Evolutionary conservation across 345 rosid species (phyloP).

Genomic region (Lepidium africanum): DNA sequence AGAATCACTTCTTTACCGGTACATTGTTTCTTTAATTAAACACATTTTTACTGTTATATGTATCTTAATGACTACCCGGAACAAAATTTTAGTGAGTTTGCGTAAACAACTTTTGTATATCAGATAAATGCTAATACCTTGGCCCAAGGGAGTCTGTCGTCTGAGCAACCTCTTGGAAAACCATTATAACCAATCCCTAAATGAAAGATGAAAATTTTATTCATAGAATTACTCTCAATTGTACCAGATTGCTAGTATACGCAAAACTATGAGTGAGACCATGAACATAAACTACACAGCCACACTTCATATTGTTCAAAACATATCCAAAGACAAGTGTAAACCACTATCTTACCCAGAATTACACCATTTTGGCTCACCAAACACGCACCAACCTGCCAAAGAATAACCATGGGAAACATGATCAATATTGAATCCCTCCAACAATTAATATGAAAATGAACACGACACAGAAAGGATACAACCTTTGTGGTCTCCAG

Average conservation of each 20-base stretch:
- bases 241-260: neutral
- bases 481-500: neutral
- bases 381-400: slow-evolving; percentile 90
- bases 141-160: slow-evolving; percentile 97
- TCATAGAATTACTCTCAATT: neutral
- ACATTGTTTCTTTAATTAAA: neutral
- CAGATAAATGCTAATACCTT: slow-evolving; percentile 42
- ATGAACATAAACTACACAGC: neutral
- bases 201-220: neutral
- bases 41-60: neutral
- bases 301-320: neutral
- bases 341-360: slow-evolving; percentile 49
- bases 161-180: slow-evolving; percentile 98
- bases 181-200: slow-evolving; percentile 97
- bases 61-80: neutral
- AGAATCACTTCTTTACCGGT: neutral
- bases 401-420: neutral
- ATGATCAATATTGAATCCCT: neutral
- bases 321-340: neutral
- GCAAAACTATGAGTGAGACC: neutral
- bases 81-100: neutral
- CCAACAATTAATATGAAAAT: neutral
- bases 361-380: slow-evolving; percentile 82
- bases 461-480: neutral
- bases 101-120: neutral